Base-by-base conservation (phyloP, 768 basidiomycete genomes). In the Suillus subalutaceus region DNA sequence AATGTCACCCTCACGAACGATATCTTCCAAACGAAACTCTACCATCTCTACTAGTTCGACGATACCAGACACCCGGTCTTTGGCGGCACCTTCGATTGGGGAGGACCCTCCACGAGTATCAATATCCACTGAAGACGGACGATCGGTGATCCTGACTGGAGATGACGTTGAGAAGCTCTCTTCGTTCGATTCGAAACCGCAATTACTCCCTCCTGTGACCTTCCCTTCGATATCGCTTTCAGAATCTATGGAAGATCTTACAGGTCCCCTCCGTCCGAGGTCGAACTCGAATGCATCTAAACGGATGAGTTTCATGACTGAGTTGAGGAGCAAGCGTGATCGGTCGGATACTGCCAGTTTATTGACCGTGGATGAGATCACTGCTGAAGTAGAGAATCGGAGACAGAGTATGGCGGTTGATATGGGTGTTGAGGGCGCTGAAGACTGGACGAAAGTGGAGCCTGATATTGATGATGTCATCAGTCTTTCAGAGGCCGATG, bases 331-430 rank as follows among this genome's bases (percentile, higher is more conserved):
- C 75, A 92, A 89, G 75, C 88, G 92, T 26, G 94, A 97, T 72
- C 83, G 86, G 46, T 92, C 92, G 0, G 95, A 97, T 72, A 94
- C 94, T 9, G 94, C 93, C 5, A 95, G 93, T 70, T 79, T 98
- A 72, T 85, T 98, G 78, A 99, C 97, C 0, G 93, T 99, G 30
- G 97, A 99, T 73, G 95, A 99, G 79, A 97, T 99, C 72, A 98
- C 97, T 0, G 96, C 94, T 12, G 92, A 97, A 72, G 92, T 99
- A 9, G 97, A 92, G 75, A 82, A 81, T 65, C 82, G 87, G 44
- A 79, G 86, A 65, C 86, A 84, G 63, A 88, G 85, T 71, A 83
- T 80, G 71, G 79, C 75, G 6, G 79, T 79, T 48, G 79, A 79
- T 57, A 77, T 75, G 67, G 82, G 82, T 32, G 79, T 81, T 16